Base-by-base conservation (phyloP, 2,329 filamentous ascomycete species). In the Sporothrix dimorphospora region DNA sequence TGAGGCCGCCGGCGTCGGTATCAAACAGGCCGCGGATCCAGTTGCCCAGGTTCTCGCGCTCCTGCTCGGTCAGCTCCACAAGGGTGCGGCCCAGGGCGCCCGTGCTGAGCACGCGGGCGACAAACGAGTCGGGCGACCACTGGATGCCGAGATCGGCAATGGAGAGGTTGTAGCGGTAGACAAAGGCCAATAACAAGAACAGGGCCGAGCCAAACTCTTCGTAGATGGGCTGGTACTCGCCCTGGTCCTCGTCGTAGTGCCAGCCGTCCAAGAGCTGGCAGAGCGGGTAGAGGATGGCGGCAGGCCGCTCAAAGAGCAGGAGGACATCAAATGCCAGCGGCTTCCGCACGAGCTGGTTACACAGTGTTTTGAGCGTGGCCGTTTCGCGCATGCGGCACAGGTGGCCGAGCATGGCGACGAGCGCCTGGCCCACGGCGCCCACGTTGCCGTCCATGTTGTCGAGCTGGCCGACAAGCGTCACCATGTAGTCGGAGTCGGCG, bases 371-470 rank as follows among this genome's bases (percentile, higher is more conserved):
- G 65, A 97, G 81, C n/a, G 91, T 88, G 87, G 93, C 93, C 0
- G 93, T 95, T 76, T 94, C 92, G 76, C 92, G 92, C 63, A 87
- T 90, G 21, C 85, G 84, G 77, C 92, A 94, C 19, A 94, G 85
- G 75, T 89, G 88, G 27, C 87, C 85, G 77, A 94, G 87, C 42
- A 92, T 86, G 83, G 93, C 91, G 51, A 90, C 88, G 59, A 94
- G 84, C 2, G 94, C 94, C 73, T 91, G 90, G 68, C 92, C 92
- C 21, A 97, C 93, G 1, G 94, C 93, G 1, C 93, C 94, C 2
- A 93, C 93, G 79, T 98, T 98, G 1, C 95, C 95, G 77, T 97
- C 93, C 87, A 96, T 94, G 68, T 91, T 91, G 72, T 97, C 94
- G 30, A 99, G 85, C 77, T 97, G 94, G 51, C 90, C 88, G 53